Evolutionary conservation across 805 yeast genomes (phyloP), one percentile per base, ranked within the genome.

Genomic region (Pichia insulana): DNA sequence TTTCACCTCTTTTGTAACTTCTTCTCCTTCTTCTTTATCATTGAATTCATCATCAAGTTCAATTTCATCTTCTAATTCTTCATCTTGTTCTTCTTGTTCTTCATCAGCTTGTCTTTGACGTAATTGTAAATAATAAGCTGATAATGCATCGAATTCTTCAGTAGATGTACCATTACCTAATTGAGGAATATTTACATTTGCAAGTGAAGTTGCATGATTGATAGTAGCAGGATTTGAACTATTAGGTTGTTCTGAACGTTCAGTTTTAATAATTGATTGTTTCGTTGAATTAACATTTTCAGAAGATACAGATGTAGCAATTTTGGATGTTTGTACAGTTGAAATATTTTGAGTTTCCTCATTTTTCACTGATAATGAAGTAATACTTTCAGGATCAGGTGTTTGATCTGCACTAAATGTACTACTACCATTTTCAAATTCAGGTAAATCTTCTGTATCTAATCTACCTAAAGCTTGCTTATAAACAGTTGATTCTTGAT

Each of bases 401-500:
- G 25, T 22, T 22, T 22, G 5, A 22, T 22, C 25, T 22, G 25
- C 8, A 8, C 25, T 22, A 26, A 15, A 15, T 19, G 25, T 15
- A 33, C n/a, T 38, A 20, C 31, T 13, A 15, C 45, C 50, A 39
- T 32, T 50, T 25, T 39, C 48, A 31, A 37, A 56, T 45, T 34
- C 56, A 16, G 55, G 63, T 34, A 64, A 68, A 42, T 73, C 82
- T 30, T 69, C 78, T 36, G 64, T 68, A 48, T 73, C 80, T 45
- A 78, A 53, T 48, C 67, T 72, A 44, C 80, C 84, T 45, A 76
- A 60, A 3, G 72, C 69, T 12, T 71, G 62, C 51, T 79, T 70
- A 36, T 95, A 96, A 50, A 90, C 90, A 0, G 99, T 89, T 57
- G 90, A 78, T 52, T 82, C 81, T 50, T 83, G 78, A 59, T 92